phyloP scores from a whole-genome alignment of 805 yeast species.

The Myxozyma kluyveri region DNA sequence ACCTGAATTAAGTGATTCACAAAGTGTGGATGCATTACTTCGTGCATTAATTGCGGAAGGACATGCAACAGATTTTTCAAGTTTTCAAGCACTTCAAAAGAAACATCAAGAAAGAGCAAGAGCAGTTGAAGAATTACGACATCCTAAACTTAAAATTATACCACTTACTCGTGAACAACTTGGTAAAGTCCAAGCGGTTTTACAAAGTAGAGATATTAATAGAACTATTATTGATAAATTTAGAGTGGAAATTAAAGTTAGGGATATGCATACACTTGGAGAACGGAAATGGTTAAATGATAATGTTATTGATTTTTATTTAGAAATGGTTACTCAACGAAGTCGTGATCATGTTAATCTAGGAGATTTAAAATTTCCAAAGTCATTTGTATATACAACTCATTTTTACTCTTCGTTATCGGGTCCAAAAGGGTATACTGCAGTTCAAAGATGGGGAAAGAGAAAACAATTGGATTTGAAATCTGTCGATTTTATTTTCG shows the following conservation, averaged over 20 bases:
- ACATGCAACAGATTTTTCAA: conserved; percentile 28
- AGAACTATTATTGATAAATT: conserved; percentile 34
- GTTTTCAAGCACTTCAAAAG: conserved; percentile 28
- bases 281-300: conserved; percentile 87
- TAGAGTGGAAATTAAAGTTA: conserved; percentile 57
- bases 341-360: conserved; percentile 38
- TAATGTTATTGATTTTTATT: conserved; percentile 79
- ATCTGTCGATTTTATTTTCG: conserved; percentile 61
- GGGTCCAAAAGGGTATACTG: conserved; percentile 63
- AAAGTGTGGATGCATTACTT: conserved; percentile 27
- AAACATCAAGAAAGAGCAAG: conserved; percentile 26
- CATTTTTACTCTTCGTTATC: conserved; percentile 78
- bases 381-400: conserved; percentile 74
- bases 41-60: conserved; percentile 22
- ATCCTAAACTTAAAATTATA: conserved; percentile 33
- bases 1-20: conserved; percentile 19
- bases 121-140: conserved; percentile 20
- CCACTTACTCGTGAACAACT: conserved; percentile 40
- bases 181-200: conserved; percentile 38
- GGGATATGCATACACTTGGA: conserved; percentile 69
- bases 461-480: conserved; percentile 67
- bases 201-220: conserved; percentile 36
- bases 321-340: conserved; percentile 52
- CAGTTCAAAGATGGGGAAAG: conserved; percentile 83
- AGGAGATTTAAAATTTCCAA: conserved; percentile 35